Evolutionary conservation across 108 stramenopile genomes (phyloP), one percentile per base, ranked within the genome.

Genomic region (Pseudonitzschia multistriata): DNA sequence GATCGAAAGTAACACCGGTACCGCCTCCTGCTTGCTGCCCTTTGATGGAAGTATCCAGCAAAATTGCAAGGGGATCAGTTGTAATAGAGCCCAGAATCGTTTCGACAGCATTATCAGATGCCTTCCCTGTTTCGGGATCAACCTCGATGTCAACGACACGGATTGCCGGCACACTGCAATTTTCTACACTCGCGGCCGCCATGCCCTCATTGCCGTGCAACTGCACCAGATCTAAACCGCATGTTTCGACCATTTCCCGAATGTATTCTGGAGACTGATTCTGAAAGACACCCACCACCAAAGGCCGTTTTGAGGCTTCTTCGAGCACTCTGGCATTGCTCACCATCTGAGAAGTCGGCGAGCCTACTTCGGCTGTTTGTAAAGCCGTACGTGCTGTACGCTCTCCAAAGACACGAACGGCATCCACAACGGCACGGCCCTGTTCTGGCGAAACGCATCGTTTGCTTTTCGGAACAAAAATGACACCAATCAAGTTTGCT

Each of bases 201-300:
- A 90, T 85, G 5, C 91, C 95, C 76, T 99, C 99, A 30, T 81
- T 81, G 3, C 99, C 97, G 64, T 99, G 99, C 61, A 99, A 84
- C 77, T 99, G 99, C 0, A 97, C 91, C 74, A 99, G 67, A 74
- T 99, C 99, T 27, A 99, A 72, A 5, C 97, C 97, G 60, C 90
- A 90, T 5, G 73, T 73, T 7, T 87, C 81, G 0, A 94, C 96
- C 72, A 86, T 84, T 69, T 83, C 76, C 14, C 67, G 79, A 30
- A 99, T 82, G 59, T 82, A 90, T 19, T 86, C 87, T 24, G 88
- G 33, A 2, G 86, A 61, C 78, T 97, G 96, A 82, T 98, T 96
- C 70, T 97, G 96, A 80, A 98, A 98, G 24, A 99, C 97, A 15
- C 99, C 99, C 55, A 98, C 95, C 5, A 96, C 91, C 30, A 96